Base-by-base conservation (phyloP, 2,329 filamentous ascomycete genomes). In the Xylariaceae sp. region DNA sequence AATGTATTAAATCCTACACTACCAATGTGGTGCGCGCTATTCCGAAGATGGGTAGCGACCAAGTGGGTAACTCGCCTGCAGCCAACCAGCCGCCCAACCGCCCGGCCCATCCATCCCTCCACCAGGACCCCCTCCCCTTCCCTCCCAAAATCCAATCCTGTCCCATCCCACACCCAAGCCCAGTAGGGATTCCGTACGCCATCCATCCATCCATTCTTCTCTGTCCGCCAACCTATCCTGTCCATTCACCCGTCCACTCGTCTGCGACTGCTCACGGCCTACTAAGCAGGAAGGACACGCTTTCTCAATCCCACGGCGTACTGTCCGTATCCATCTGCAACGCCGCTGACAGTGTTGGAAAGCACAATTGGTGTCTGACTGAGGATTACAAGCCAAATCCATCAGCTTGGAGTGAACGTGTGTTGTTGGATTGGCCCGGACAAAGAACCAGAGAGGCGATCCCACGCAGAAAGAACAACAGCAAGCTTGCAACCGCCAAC, bases 381-480 rank as follows among this genome's bases (percentile, higher is more conserved):
- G 42, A 55, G 47, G 49, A 44, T 42, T 45, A 39, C 23, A 30
- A 30, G 23, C 23, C 23, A 52, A 18, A 56, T 55, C 50, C 56
- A 49, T 57, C 56, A 58, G 50, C 54, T 49, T 59, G 57, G 54
- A 53, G 62, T 58, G 53, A 56, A 42, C 13, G 4, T 45, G 51
- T 50, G 18, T 57, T 61, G 58, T 55, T 54, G 55, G 56, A 55
- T 52, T 42, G 34, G 34, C 15, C 45, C 9, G 56, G 48, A 64
- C 64, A 66, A 66, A 66, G 62, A 54, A 10, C 2, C 42, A 56
- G 47, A 59, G 59, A 59, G 57, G 62, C 62, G 51, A 63, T 61
- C 58, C 10, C 9, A 23, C 55, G 59, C 55, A 64, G 57, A 64
- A 61, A 66, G 62, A 54, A 55, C 48, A 56, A 30, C 23, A 18